Percentiles rank a stretch among this genome's conserved stretches.
Conservation (phyloP, 2,329 filamentous ascomycete species). For the Aspergillus oerlinghausenensis region DNA sequence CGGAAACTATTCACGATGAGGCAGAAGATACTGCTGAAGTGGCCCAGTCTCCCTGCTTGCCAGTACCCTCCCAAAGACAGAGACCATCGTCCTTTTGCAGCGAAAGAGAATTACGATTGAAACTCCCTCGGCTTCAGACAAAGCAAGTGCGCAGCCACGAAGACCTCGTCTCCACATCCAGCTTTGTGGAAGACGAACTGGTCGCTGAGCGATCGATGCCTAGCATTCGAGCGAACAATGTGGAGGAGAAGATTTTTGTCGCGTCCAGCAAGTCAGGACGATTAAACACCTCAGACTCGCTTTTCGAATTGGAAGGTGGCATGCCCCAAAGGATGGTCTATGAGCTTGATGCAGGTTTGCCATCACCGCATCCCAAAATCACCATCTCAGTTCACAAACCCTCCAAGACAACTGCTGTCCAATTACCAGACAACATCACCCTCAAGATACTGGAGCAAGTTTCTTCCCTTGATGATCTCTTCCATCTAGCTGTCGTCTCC, state of each 20-base stretch:
- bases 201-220: not conserved
- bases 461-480: conserved; percentile 51
- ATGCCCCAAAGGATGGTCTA: conserved; percentile 24
- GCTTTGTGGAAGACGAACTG: not conserved
- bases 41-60: conserved; percentile 10
- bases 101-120: conserved; percentile 20
- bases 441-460: conserved; percentile 49
- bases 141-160: conserved; percentile 7
- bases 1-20: not conserved
- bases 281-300: conserved; percentile 12
- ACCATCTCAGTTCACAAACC: conserved; percentile 16
- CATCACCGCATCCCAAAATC: conserved; percentile 10
- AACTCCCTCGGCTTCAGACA: conserved; percentile 23
- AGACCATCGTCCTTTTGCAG: conserved; percentile 16
- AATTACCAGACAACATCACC: conserved; percentile 48
- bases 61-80: conserved; percentile 7
- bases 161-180: not conserved
- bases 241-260: conserved; percentile 24
- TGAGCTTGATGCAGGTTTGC: conserved; percentile 28
- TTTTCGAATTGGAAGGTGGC: conserved; percentile 17
- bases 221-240: not conserved
- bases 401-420: conserved; percentile 33
- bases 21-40: conserved; percentile 5
- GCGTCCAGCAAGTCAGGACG: conserved; percentile 15
- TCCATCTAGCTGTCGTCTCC: conserved; percentile 51